Evolutionary conservation across 768 basidiomycete genomes (phyloP).

Genomic region (Lenzites betulinus): DNA sequence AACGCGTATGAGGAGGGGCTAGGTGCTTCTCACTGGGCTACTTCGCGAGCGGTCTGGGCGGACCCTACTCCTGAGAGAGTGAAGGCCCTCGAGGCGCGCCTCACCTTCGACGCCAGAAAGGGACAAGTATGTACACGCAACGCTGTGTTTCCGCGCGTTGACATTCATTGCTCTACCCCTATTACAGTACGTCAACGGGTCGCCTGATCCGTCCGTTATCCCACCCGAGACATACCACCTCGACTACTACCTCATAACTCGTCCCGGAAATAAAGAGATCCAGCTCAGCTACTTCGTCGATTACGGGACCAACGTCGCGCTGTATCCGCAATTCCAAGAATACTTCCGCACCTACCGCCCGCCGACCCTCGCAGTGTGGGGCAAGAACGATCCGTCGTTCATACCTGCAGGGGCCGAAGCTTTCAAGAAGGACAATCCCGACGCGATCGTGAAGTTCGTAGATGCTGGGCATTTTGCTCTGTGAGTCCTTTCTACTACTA

Average conservation of each 20-base stretch:
- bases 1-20: slow-evolving; percentile 51
- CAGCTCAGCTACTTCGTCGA: slow-evolving; percentile 46
- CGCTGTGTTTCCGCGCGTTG: background rate
- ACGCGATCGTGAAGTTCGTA: slow-evolving; percentile 42
- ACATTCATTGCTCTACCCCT: background rate
- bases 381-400: slow-evolving; percentile 47
- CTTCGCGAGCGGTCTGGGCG: slow-evolving; percentile 36
- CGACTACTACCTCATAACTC: slow-evolving; percentile 43
- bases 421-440: slow-evolving; percentile 40
- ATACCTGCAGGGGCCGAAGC: slow-evolving; percentile 46
- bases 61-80: slow-evolving; percentile 31
- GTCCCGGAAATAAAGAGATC: slow-evolving; percentile 41
- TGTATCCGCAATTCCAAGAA: slow-evolving; percentile 48
- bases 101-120: slow-evolving; percentile 38
- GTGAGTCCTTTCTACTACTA: background rate
- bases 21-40: slow-evolving; percentile 40
- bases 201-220: slow-evolving; percentile 37
- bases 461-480: slow-evolving; percentile 52
- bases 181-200: slow-evolving; percentile 40
- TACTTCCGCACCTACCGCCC: slow-evolving; percentile 43
- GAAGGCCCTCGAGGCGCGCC: slow-evolving; percentile 27
- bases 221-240: slow-evolving; percentile 44
- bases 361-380: slow-evolving; percentile 51
- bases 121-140: slow-evolving; percentile 25
- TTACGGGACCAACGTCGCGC: slow-evolving; percentile 43